These are phyloP conservation scores for Stromatinia cepivora DNA, from an alignment of 2,329 filamentous ascomycete genomes.

Conservation along the genomic window DNA sequence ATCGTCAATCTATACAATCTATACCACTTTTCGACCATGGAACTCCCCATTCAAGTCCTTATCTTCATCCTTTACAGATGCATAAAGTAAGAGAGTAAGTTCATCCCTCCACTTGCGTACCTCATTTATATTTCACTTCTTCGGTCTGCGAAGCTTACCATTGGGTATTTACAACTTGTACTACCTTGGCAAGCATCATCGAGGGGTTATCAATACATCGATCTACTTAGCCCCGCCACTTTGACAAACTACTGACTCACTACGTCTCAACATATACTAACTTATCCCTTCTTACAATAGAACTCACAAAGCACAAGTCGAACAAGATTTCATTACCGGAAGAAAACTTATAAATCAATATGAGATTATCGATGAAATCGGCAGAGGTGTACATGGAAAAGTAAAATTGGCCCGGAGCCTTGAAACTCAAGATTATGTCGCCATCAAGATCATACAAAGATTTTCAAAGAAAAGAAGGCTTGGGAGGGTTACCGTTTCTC, in stretches of 20 bases:
- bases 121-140: neutral
- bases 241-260: neutral
- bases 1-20: constrained; percentile 32
- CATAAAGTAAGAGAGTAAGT: constrained; percentile 77
- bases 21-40: constrained; percentile 51
- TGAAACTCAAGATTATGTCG: constrained; percentile 74
- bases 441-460: constrained; percentile 97
- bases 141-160: neutral
- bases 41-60: constrained; percentile 56
- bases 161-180: neutral
- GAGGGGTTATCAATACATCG: neutral
- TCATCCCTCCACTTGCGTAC: neutral
- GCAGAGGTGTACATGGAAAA: constrained; percentile 93
- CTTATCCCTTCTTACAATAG: constrained; percentile 45
- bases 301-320: constrained; percentile 88
- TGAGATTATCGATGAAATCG: constrained; percentile 94
- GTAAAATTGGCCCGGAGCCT: constrained; percentile 90
- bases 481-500: constrained; percentile 73
- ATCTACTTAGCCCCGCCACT: constrained; percentile 1
- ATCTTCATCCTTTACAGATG: constrained; percentile 68
- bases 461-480: constrained; percentile 91
- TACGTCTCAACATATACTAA: constrained; percentile 26
- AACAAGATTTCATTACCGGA: constrained; percentile 83
- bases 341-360: constrained; percentile 98
- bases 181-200: neutral